Conservation (phyloP, 345 rosid species). For the Turnera subulata region DNA sequence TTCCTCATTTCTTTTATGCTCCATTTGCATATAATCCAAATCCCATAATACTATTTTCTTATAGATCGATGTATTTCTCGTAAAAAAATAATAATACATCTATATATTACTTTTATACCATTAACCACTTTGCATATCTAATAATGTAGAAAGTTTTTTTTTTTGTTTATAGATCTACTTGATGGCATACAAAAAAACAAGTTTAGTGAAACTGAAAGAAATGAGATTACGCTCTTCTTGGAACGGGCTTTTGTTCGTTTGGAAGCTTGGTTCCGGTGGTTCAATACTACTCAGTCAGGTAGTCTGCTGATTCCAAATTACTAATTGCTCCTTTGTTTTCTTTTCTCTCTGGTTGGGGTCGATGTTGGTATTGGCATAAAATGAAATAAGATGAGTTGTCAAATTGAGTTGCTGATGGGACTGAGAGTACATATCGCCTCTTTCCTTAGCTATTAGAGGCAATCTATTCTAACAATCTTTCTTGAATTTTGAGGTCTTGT, state of each 20-base stretch:
- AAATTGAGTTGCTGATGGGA: background rate
- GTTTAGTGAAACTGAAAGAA: constrained; percentile 51
- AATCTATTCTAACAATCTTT: too few relatives aligned
- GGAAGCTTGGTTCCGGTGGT: constrained; percentile 93
- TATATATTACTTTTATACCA: too few relatives aligned
- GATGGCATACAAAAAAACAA: constrained; percentile 49
- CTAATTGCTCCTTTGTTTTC: background rate
- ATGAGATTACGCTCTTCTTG: constrained; percentile 62
- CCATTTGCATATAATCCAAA: too few relatives aligned
- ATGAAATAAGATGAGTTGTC: background rate
- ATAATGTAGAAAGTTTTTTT: too few relatives aligned
- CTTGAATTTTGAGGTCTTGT: background rate
- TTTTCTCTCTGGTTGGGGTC: background rate
- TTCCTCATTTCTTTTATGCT: too few relatives aligned
- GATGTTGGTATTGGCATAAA: background rate
- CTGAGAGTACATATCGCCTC: background rate
- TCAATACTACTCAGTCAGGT: constrained; percentile 83
- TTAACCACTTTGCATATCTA: too few relatives aligned
- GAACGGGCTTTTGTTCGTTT: constrained; percentile 65
- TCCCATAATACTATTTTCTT: too few relatives aligned
- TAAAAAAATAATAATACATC: too few relatives aligned
- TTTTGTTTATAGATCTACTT: constrained; percentile 45
- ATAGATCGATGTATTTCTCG: too few relatives aligned
- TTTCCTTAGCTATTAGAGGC: background rate
- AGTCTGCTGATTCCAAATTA: constrained; percentile 8